These are phyloP conservation scores for Rhizomucor miehei DNA, from an alignment of 371 early-diverging fungal species.

Conservation along the genomic window DNA sequence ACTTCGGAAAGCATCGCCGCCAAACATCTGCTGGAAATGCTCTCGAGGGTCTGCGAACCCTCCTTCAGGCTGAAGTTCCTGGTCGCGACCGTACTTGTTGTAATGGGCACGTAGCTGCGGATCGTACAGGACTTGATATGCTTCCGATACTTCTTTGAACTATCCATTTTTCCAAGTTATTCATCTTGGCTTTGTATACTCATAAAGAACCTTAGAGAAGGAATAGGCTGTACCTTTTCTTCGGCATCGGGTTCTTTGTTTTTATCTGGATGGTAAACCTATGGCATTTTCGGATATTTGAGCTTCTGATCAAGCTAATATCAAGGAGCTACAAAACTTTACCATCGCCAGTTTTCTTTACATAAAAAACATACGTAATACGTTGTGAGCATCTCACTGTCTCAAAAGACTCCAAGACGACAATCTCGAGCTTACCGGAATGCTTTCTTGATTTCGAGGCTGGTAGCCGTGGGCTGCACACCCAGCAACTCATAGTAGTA, in stretches of 20 bases:
- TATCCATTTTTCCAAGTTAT: slow-evolving; percentile 11
- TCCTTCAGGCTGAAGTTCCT: slow-evolving; percentile 67
- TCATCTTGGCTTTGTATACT: too few relatives aligned
- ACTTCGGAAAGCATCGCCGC: slow-evolving; percentile 86
- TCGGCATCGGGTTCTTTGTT: slow-evolving; percentile 86
- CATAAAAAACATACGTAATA: slow-evolving; percentile 1
- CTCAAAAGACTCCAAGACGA: background rate
- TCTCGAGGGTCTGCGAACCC: slow-evolving; percentile 86
- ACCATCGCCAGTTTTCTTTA: slow-evolving; percentile 51
- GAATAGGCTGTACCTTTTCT: slow-evolving; percentile 61
- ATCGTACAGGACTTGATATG: slow-evolving; percentile 91
- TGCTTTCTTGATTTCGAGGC: slow-evolving; percentile 89
- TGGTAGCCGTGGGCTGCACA: slow-evolving; percentile 76
- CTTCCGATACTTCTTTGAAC: slow-evolving; percentile 95
- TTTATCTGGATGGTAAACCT: slow-evolving; percentile 96
- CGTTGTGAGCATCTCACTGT: background rate
- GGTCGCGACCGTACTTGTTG: slow-evolving; percentile 82
- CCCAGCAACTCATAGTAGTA: slow-evolving; percentile 89
- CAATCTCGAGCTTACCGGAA: slow-evolving; percentile 78
- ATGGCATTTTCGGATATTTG: slow-evolving; percentile 6
- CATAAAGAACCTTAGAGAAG: background rate
- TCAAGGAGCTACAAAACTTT: too few relatives aligned
- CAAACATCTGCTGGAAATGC: slow-evolving; percentile 94
- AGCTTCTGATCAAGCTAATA: background rate
- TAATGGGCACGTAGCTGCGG: slow-evolving; percentile 86